Percentiles rank a stretch among this genome's conserved stretches.
These are phyloP conservation scores for Fusarium napiforme DNA, from an alignment of 2,329 filamentous ascomycete genomes.

Conservation along the genomic window DNA sequence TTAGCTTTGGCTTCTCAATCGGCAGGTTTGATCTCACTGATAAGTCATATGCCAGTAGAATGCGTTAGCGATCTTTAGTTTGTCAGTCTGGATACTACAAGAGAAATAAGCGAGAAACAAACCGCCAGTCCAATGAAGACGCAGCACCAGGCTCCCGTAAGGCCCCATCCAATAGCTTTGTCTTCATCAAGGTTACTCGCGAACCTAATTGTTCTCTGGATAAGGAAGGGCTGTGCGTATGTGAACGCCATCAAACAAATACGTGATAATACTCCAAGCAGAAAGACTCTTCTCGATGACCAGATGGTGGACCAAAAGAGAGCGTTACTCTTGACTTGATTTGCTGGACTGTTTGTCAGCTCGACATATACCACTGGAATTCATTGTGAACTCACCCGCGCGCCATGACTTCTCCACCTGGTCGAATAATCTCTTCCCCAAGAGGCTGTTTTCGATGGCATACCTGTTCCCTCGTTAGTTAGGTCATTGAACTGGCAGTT, in stretches of 20 bases:
- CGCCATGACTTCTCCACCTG: neutral
- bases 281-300: neutral
- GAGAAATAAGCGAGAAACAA: neutral
- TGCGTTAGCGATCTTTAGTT: neutral
- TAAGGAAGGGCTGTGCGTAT: constrained; percentile 16
- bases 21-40: neutral
- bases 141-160: constrained; percentile 8
- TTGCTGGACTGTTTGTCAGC: neutral
- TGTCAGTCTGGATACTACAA: neutral
- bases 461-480: neutral
- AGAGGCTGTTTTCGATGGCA: neutral
- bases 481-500: fast-evolving
- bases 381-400: neutral
- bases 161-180: constrained; percentile 12
- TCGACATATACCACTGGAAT: neutral
- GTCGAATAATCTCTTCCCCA: neutral
- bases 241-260: constrained; percentile 13
- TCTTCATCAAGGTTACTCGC: neutral
- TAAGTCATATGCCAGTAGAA: constrained; percentile 22
- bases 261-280: constrained; percentile 1
- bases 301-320: constrained; percentile 15
- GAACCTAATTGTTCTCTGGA: constrained; percentile 1
- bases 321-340: constrained; percentile 1
- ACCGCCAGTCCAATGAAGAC: constrained; percentile 15
- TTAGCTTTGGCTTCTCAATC: neutral